These are phyloP conservation scores for Globisporangium echinulatum DNA, from an alignment of 352 stramenopile species.

Conservation along the genomic window DNA sequence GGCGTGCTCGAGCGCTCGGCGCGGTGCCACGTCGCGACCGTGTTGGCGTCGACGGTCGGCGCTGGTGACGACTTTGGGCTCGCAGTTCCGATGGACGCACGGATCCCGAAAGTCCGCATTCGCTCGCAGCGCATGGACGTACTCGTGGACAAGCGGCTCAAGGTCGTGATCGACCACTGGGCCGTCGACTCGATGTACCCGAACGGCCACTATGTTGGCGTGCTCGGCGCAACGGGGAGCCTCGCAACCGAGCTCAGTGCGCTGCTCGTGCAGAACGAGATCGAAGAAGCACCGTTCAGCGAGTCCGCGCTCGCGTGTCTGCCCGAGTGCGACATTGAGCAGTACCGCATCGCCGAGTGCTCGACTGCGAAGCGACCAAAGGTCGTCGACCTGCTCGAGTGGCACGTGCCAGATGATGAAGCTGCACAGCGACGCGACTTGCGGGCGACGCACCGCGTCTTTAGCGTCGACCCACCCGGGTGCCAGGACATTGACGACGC, in stretches of 20 bases:
- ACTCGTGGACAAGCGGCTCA: conserved; percentile 75
- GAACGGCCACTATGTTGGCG: conserved; percentile 71
- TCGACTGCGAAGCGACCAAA: conserved; percentile 67
- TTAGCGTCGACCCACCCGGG: conserved; percentile 84
- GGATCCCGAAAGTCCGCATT: conserved; percentile 73
- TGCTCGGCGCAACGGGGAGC: conserved; percentile 51
- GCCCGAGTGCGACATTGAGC: conserved; percentile 66
- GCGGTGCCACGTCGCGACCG: conserved; percentile 63
- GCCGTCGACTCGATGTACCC: conserved; percentile 71
- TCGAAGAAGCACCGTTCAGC: conserved; percentile 81
- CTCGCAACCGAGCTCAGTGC: conserved; percentile 78
- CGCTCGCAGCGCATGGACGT: conserved; percentile 71
- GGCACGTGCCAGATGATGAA: conserved; percentile 54
- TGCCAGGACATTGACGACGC: conserved; percentile 91
- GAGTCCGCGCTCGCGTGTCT: conserved; percentile 80
- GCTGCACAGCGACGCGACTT: conserved; percentile 53
- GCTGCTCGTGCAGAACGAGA: conserved; percentile 77
- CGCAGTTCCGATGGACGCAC: conserved; percentile 77
- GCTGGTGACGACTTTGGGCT: conserved; percentile 62
- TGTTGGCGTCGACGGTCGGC: conserved; percentile 56
- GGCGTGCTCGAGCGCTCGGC: conserved; percentile 75
- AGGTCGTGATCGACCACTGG: conserved; percentile 80
- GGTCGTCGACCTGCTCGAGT: conserved; percentile 54
- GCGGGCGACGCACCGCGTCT: conserved; percentile 62
- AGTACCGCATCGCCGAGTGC: conserved; percentile 55